These are phyloP conservation scores for Lepidopterella palustris DNA, from an alignment of 495 filamentous ascomycete genomes.

Conservation along the genomic window DNA sequence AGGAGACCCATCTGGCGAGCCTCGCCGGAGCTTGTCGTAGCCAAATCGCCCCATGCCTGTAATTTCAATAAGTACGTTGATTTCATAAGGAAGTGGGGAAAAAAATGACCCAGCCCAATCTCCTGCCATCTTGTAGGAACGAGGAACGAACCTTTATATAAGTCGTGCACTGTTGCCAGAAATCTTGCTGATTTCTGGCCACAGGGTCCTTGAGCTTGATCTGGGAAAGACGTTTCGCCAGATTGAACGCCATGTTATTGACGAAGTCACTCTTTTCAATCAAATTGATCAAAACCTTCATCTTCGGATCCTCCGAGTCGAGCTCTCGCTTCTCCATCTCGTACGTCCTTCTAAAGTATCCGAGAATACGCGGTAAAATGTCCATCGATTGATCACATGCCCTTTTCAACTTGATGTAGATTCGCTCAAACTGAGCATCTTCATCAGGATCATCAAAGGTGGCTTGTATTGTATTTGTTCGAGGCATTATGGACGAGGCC, in stretches of 20 bases:
- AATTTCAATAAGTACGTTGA: constrained; percentile 10
- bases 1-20: constrained; percentile 64
- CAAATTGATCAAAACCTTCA: constrained; percentile 43
- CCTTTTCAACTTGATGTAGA: constrained; percentile 63
- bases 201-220: constrained; percentile 79
- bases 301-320: constrained; percentile 25
- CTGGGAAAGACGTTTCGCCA: constrained; percentile 64
- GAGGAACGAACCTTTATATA: constrained; percentile 52
- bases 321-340: constrained; percentile 40
- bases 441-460: constrained; percentile 60
- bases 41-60: constrained; percentile 66
- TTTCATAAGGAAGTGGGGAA: not conserved
- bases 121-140: too few species aligned
- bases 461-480: constrained; percentile 48
- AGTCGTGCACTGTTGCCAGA: constrained; percentile 73
- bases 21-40: constrained; percentile 41
- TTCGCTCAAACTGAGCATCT: constrained; percentile 71
- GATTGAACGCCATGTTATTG: constrained; percentile 58
- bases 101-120: not conserved
- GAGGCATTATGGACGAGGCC: constrained; percentile 42
- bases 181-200: constrained; percentile 65
- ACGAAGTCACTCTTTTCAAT: constrained; percentile 56
- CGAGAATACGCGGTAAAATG: constrained; percentile 57
- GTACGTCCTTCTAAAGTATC: constrained; percentile 51
- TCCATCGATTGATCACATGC: constrained; percentile 61